Conservation (phyloP, 352 stramenopile species). For the Albugo laibachii region DNA sequence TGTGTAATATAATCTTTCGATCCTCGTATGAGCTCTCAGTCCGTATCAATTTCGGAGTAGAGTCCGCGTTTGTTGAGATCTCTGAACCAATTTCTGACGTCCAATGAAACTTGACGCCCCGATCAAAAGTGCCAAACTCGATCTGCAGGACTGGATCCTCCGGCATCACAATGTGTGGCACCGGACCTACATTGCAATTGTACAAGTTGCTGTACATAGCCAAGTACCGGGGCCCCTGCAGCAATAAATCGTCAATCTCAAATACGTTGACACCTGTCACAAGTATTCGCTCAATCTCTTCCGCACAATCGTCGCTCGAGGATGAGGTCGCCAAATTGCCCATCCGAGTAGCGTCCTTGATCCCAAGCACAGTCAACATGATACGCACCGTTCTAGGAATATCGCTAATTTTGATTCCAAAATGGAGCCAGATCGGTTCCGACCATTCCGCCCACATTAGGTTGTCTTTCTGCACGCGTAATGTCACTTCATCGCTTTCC, state of each 20-base stretch:
- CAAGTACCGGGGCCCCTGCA: constrained; percentile 47
- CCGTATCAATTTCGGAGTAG: not conserved
- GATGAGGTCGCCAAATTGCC: constrained; percentile 11
- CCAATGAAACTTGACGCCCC: constrained; percentile 62
- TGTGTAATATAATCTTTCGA: constrained; percentile 34
- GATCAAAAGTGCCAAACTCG: constrained; percentile 41
- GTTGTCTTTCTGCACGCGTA: constrained; percentile 56
- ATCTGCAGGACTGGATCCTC: constrained; percentile 53
- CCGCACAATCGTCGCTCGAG: constrained; percentile 7
- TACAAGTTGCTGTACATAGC: constrained; percentile 73
- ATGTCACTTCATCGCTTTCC: constrained; percentile 45
- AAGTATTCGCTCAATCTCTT: constrained; percentile 52
- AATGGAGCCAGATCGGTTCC: constrained; percentile 53
- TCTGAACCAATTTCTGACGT: constrained; percentile 8
- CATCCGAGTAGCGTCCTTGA: constrained; percentile 40
- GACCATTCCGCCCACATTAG: constrained; percentile 54
- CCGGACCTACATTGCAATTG: constrained; percentile 35
- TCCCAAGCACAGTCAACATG: constrained; percentile 44
- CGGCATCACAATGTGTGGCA: constrained; percentile 48
- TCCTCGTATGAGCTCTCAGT: constrained; percentile 25
- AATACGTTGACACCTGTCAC: constrained; percentile 69
- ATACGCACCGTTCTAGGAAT: constrained; percentile 55
- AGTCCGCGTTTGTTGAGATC: constrained; percentile 4
- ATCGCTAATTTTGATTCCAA: constrained; percentile 49
- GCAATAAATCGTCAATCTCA: constrained; percentile 45